phyloP scores from a whole-genome alignment of 2,329 filamentous ascomycete species.

The Hypoxylon sp. region DNA sequence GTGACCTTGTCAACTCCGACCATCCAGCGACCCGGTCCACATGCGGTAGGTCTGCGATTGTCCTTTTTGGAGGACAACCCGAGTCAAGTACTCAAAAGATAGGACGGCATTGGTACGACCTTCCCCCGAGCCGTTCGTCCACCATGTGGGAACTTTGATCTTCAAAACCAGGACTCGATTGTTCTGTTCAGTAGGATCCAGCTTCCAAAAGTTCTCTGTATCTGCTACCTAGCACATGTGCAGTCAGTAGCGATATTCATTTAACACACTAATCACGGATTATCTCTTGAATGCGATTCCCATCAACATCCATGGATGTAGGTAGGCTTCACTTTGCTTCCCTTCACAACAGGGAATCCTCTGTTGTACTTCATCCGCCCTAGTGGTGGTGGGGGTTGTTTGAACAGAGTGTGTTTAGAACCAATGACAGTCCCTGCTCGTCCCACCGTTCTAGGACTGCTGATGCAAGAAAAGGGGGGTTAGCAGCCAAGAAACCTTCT shows the following conservation, averaged over 20 bases:
- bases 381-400: conserved; percentile 45
- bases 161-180: conserved; percentile 15
- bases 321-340: neutral
- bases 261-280: neutral
- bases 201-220: neutral
- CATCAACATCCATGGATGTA: neutral
- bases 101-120: conserved; percentile 28
- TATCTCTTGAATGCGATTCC: neutral
- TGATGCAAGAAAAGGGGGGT: conserved; percentile 50
- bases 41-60: conserved; percentile 22
- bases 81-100: conserved; percentile 22
- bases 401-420: conserved; percentile 41
- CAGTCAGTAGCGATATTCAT: neutral
- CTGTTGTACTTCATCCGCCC: conserved; percentile 19
- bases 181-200: conserved; percentile 2
- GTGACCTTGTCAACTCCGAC: conserved; percentile 12
- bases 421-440: conserved; percentile 43
- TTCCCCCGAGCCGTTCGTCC: conserved; percentile 26
- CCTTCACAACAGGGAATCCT: neutral
- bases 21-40: conserved; percentile 11
- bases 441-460: conserved; percentile 37
- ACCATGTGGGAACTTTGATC: conserved; percentile 24
- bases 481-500: conserved; percentile 39
- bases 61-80: conserved; percentile 26
- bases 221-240: neutral